Conservation (phyloP, 2,329 filamentous ascomycete species). For the Paecilomyces dactylethromorphus region DNA sequence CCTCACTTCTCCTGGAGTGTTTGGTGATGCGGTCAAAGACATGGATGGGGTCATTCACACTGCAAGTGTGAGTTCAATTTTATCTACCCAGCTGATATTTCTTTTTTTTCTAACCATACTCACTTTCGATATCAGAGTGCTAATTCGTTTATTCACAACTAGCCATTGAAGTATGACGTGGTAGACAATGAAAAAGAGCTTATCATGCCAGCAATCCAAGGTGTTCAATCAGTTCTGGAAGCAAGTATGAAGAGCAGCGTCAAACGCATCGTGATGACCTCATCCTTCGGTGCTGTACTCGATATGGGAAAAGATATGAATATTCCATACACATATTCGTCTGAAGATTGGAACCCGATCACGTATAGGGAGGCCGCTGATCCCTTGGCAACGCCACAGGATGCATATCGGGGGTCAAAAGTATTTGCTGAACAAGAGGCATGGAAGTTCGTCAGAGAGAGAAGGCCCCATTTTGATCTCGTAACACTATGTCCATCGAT, state of each 20-base stretch:
- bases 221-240: background rate
- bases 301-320: background rate
- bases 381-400: background rate
- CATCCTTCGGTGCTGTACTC: slow-evolving; percentile 1
- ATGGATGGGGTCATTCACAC: background rate
- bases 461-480: background rate
- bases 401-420: background rate
- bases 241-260: background rate
- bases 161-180: background rate
- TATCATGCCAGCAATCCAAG: background rate
- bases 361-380: background rate
- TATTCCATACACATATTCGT: background rate
- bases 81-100: background rate
- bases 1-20: background rate
- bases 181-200: background rate
- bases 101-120: no score
- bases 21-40: background rate
- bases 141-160: no score
- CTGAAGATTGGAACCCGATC: slow-evolving; percentile 1
- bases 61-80: background rate
- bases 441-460: background rate
- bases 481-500: background rate
- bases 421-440: background rate
- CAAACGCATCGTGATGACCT: background rate
- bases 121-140: no score